Conservation (phyloP, 2,329 filamentous ascomycete species). For the Fulvia fulva region DNA sequence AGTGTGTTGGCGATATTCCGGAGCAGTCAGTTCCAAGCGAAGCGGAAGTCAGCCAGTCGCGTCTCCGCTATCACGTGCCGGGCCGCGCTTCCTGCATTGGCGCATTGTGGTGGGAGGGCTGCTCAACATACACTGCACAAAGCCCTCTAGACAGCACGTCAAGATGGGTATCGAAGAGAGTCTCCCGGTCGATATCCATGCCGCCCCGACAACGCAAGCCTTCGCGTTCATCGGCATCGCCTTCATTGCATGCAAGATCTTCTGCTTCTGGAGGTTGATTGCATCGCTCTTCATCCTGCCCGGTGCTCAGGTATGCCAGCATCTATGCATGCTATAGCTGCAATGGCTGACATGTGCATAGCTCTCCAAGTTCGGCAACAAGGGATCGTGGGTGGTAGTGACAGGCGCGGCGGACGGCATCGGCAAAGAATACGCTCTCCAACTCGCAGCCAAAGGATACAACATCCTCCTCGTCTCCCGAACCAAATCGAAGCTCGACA, state of each 20-base stretch:
- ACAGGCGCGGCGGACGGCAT: slow-evolving; percentile 95
- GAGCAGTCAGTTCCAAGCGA: neutral
- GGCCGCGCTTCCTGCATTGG: neutral
- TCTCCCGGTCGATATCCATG: slow-evolving; percentile 26
- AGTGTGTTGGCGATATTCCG: neutral
- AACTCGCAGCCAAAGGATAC: slow-evolving; percentile 87
- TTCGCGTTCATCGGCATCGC: slow-evolving; percentile 38
- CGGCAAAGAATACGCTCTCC: slow-evolving; percentile 90
- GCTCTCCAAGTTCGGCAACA: slow-evolving; percentile 86
- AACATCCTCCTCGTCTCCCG: slow-evolving; percentile 93
- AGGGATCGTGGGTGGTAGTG: slow-evolving; percentile 89
- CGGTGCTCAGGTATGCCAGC: slow-evolving; percentile 16
- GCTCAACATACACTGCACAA: neutral
- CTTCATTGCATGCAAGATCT: slow-evolving; percentile 38
- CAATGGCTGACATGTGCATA: slow-evolving; percentile 35
- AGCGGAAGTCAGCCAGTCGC: neutral
- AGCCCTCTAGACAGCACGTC: neutral
- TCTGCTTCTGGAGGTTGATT: slow-evolving; percentile 46
- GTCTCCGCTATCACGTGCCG: neutral
- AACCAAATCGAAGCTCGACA: slow-evolving; percentile 84
- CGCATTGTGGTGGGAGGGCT: neutral
- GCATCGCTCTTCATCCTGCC: slow-evolving; percentile 49
- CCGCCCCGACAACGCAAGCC: slow-evolving; percentile 31
- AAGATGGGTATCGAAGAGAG: slow-evolving; percentile 17
- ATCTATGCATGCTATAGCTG: neutral